Conservation (phyloP, 1,284 basidiomycete species). For the Phlebopus sp. region DNA sequence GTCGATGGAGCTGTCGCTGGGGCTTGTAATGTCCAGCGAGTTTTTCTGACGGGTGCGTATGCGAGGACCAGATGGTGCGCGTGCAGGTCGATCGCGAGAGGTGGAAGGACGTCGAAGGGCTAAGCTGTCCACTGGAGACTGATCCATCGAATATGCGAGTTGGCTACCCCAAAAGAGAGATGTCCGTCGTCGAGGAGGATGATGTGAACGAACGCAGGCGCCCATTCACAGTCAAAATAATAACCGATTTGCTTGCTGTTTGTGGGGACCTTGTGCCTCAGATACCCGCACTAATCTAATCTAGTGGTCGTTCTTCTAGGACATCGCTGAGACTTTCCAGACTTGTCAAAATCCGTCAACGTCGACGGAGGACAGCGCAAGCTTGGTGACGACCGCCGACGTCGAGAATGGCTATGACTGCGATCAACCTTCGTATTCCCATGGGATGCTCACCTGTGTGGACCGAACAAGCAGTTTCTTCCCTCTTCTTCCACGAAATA, state of each 20-base stretch:
- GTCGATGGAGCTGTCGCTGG: too few relatives aligned
- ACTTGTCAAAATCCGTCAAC: background rate
- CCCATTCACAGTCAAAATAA: slow-evolving; percentile 4
- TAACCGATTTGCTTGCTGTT: slow-evolving; percentile 2
- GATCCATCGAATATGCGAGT: slow-evolving; percentile 2
- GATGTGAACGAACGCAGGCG: slow-evolving; percentile 1
- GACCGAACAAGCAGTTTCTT: too few relatives aligned
- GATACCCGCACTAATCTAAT: background rate
- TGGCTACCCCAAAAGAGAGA: background rate
- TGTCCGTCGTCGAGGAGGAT: background rate
- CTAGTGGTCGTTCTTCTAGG: background rate
- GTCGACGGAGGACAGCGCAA: too few relatives aligned
- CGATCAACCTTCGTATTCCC: background rate
- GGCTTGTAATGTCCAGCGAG: slow-evolving; percentile 11
- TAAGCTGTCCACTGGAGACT: slow-evolving; percentile 2
- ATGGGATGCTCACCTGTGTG: background rate
- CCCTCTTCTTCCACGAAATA: too few relatives aligned
- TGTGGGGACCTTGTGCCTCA: background rate
- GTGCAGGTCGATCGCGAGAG: slow-evolving; percentile 20
- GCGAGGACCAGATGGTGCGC: slow-evolving; percentile 23
- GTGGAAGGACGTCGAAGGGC: slow-evolving; percentile 11
- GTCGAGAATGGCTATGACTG: too few relatives aligned
- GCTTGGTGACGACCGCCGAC: too few relatives aligned
- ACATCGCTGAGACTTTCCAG: background rate
- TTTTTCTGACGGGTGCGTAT: slow-evolving; percentile 16